These are phyloP conservation scores for Beauveria medogensis DNA, from an alignment of 2,329 filamentous ascomycete genomes.

Conservation along the genomic window DNA sequence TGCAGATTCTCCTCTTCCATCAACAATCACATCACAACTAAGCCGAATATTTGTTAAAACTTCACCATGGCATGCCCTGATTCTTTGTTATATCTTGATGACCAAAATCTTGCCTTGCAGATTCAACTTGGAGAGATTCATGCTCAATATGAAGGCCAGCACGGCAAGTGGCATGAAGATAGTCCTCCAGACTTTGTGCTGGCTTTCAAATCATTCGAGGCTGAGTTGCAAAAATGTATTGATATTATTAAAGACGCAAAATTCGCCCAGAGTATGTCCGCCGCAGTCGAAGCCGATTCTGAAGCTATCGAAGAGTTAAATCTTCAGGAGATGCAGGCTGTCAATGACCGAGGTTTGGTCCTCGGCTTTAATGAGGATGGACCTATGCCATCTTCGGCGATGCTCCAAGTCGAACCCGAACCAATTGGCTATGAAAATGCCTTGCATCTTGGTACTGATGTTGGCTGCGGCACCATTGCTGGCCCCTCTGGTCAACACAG, in stretches of 20 bases:
- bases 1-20: not conserved
- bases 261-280: conserved; percentile 11
- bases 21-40: not conserved
- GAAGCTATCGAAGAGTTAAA: not conserved
- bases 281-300: conserved; percentile 11
- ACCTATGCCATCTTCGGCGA: too few species aligned
- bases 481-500: too few species aligned
- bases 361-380: too few species aligned
- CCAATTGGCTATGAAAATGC: too few species aligned
- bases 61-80: not conserved
- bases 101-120: conserved; percentile 6
- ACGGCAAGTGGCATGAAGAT: conserved; percentile 8
- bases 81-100: not conserved
- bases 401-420: too few species aligned
- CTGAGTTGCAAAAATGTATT: not conserved
- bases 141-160: not conserved
- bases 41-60: not conserved
- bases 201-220: conserved; percentile 10
- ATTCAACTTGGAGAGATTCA: conserved; percentile 9
- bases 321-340: not conserved
- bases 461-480: too few species aligned
- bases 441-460: too few species aligned
- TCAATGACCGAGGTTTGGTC: not conserved
- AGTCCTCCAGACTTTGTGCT: conserved; percentile 9
- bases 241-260: conserved; percentile 5